Conservation (phyloP, 2,329 filamentous ascomycete species). For the Penicillium sp. region DNA sequence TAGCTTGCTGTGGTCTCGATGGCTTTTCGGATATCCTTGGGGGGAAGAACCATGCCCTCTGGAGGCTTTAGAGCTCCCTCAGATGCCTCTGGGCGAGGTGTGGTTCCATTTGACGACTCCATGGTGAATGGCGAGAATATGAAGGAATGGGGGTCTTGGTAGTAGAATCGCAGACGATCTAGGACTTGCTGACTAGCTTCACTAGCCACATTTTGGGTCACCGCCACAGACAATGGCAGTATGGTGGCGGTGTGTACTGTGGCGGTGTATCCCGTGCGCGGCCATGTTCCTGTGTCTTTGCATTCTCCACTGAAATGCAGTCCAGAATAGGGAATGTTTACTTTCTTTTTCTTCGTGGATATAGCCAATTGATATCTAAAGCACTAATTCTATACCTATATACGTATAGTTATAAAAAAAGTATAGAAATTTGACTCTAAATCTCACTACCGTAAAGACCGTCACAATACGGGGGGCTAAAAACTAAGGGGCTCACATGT, state of each 20-base stretch:
- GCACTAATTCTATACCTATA: background rate
- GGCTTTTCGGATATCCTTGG: conserved; percentile 74
- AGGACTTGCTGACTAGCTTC: conserved; percentile 3
- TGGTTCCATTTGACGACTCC: conserved; percentile 41
- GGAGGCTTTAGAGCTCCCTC: conserved; percentile 73
- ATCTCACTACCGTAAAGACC: background rate
- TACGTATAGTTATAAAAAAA: background rate
- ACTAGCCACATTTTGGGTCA: background rate
- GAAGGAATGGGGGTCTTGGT: conserved; percentile 6
- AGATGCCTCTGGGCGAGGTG: conserved; percentile 53
- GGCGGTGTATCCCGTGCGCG: conserved; percentile 4
- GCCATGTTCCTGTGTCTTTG: background rate
- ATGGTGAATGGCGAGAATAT: conserved; percentile 27
- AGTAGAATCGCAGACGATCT: background rate
- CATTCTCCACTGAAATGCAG: background rate
- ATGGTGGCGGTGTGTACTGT: background rate
- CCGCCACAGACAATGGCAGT: background rate
- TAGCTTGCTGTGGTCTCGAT: conserved; percentile 96
- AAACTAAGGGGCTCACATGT: conserved; percentile 22
- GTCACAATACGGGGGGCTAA: conserved; percentile 10
- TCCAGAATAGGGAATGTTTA: conserved; percentile 5
- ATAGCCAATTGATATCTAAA: background rate
- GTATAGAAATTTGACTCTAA: background rate
- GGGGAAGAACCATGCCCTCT: conserved; percentile 79
- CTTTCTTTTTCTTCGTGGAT: background rate